Evolutionary conservation across 495 filamentous ascomycete genomes (phyloP).

Genomic region (Penicillium argentinense): DNA sequence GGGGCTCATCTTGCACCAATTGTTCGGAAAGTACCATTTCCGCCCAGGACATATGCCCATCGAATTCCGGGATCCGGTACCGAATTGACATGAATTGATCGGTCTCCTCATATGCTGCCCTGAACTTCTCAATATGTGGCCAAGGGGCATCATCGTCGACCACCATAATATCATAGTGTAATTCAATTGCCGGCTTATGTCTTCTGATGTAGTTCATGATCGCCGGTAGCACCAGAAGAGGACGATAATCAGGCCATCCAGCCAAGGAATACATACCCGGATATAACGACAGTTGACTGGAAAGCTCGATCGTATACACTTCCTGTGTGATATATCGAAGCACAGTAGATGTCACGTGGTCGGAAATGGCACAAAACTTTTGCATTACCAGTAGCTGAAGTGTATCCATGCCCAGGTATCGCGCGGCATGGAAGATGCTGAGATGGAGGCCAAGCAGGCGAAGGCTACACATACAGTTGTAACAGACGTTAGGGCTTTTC

Average conservation of each 20-base stretch:
- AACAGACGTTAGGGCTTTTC: not conserved
- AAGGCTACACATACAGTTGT: not conserved
- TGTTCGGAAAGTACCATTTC: not conserved
- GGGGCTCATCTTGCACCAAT: too few relatives aligned
- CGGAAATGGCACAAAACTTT: not conserved
- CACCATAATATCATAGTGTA: not conserved
- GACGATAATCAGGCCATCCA: not conserved
- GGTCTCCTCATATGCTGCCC: not conserved
- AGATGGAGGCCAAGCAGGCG: not conserved
- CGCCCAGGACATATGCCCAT: not conserved
- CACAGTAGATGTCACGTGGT: not conserved
- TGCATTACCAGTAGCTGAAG: not conserved
- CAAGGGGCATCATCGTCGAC: not conserved
- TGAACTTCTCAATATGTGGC: not conserved
- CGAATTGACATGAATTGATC: not conserved
- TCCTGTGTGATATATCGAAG: not conserved
- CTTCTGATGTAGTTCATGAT: not conserved
- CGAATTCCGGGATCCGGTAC: not conserved
- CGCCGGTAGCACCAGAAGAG: not conserved
- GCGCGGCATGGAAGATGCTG: not conserved
- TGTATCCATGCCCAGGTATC: constrained; percentile 3
- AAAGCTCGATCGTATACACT: not conserved
- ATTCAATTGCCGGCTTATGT: not conserved
- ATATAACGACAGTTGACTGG: not conserved
- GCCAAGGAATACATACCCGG: not conserved